Conservation (phyloP, 2,329 filamentous ascomycete genomes). For the Ophiostoma triangulosporum region DNA sequence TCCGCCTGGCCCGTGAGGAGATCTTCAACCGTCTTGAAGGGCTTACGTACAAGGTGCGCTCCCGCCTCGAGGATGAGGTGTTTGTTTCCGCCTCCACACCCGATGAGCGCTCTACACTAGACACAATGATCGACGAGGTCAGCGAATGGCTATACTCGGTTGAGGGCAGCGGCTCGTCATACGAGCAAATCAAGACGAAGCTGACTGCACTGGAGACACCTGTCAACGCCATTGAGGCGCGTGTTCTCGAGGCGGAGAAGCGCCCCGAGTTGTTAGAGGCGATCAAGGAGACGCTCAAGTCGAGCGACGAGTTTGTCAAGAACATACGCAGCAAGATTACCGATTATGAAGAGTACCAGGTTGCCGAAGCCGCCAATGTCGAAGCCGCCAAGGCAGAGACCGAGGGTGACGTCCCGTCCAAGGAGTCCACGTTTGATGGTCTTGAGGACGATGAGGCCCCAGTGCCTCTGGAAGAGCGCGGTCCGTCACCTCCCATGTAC, state of each 20-base stretch:
- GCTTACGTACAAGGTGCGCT: constrained; percentile 79
- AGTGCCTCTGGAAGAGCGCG: constrained; percentile 22
- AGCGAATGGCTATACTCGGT: constrained; percentile 80
- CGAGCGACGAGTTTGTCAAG: constrained; percentile 56
- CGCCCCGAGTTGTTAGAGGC: constrained; percentile 56
- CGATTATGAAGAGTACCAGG: constrained; percentile 50
- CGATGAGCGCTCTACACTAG: constrained; percentile 51
- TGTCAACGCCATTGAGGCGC: constrained; percentile 61
- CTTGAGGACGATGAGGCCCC: constrained; percentile 55
- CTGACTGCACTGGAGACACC: constrained; percentile 66
- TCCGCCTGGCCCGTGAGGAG: constrained; percentile 67
- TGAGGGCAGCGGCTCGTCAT: constrained; percentile 63
- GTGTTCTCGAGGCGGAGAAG: constrained; percentile 56
- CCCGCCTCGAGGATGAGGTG: constrained; percentile 62
- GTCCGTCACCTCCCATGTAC: not conserved
- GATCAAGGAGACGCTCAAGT: constrained; percentile 57
- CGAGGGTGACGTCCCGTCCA: constrained; percentile 20
- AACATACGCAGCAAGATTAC: constrained; percentile 57
- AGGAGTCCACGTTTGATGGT: constrained; percentile 46
- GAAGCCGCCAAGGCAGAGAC: constrained; percentile 24
- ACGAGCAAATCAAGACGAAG: constrained; percentile 60
- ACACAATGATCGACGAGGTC: constrained; percentile 51
- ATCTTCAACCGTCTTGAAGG: constrained; percentile 84
- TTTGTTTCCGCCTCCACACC: constrained; percentile 62
- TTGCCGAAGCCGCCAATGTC: constrained; percentile 37